Base-by-base conservation (phyloP, 306 rosid genomes). In the Parietaria judaica region DNA sequence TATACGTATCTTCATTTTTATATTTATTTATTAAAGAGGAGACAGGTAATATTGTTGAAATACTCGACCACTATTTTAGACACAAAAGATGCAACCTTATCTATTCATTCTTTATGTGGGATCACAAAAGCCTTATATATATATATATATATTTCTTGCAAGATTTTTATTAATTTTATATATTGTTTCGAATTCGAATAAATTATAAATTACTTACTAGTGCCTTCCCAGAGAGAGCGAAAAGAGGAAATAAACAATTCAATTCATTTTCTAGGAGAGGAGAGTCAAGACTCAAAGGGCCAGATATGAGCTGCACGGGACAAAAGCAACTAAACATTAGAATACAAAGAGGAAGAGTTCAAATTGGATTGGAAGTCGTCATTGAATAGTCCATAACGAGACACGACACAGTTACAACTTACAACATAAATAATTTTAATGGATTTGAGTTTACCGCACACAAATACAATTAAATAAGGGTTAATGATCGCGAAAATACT, bases 81-180 rank as follows among this genome's bases (percentile, higher is more conserved):
- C 51, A 11, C 60, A 39, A n/a, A 41, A 62, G 67, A 46, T 38
- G 60, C 70, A 61, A 66, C 65, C 73, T 73, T 63, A 73, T 67
- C 78, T 56, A 14, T 17, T 41, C 55, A 66, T 49, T 65, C 35
- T 38, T 63, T 67, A n/a, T 51, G 78, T 73, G 61, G 70, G 66
- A 62, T 67, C 73, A 67, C 31, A 63, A 49, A 41, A 51, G 65
- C 61, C 13, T 58, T 45, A 12, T 63, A n/a, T n/a, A n/a, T n/a
- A n/a, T n/a, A n/a, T n/a, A n/a, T n/a, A n/a, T n/a, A 36, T 12
- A 6, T 15, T 11, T 49, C 36, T 60, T 60, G n/a, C 64, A 14
- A 14, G 17, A 51, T 37, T 36, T 64, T 4, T 62, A 8, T 37
- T 36, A 8, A 14, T 36, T 36, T 64, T 16, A 14, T 6, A 16